Percentiles rank a stretch among this genome's conserved stretches.
phyloP scores from a whole-genome alignment of 495 filamentous ascomycete genomes.

The Aspergillus egyptiacus region DNA sequence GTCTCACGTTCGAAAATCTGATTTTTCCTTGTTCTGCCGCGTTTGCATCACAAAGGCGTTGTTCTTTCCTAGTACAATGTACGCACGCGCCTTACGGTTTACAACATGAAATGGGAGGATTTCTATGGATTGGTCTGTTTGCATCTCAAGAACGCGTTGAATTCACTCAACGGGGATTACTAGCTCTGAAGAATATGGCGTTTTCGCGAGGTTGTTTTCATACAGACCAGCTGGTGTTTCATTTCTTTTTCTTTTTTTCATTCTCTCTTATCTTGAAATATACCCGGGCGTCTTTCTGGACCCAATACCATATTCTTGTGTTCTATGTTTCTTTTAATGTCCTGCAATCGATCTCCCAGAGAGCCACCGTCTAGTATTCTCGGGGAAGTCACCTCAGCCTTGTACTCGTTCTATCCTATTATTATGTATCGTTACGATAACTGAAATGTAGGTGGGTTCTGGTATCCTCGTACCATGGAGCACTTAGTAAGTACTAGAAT shows the following conservation, averaged over 20 bases:
- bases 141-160: conserved; percentile 22
- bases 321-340: no score
- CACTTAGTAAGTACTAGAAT: no score
- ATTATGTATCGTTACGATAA: no score
- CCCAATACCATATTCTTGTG: no score
- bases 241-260: conserved; percentile 18
- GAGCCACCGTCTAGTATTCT: no score
- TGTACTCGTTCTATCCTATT: no score
- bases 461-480: no score
- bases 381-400: no score
- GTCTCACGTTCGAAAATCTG: conserved; percentile 2
- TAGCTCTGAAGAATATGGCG: conserved; percentile 26
- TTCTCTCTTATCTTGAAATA: conserved; percentile 25
- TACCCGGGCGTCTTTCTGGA: conserved; percentile 22
- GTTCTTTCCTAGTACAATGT: conserved; percentile 10
- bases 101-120: conserved; percentile 16
- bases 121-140: conserved; percentile 23
- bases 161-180: conserved; percentile 16
- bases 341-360: no score
- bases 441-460: no score
- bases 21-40: conserved; percentile 1
- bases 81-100: conserved; percentile 13
- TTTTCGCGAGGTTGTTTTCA: conserved; percentile 21
- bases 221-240: conserved; percentile 25
- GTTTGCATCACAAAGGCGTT: conserved; percentile 26